phyloP scores from a whole-genome alignment of 140 eudicot genomes.

The Eryngium alpinum region DNA sequence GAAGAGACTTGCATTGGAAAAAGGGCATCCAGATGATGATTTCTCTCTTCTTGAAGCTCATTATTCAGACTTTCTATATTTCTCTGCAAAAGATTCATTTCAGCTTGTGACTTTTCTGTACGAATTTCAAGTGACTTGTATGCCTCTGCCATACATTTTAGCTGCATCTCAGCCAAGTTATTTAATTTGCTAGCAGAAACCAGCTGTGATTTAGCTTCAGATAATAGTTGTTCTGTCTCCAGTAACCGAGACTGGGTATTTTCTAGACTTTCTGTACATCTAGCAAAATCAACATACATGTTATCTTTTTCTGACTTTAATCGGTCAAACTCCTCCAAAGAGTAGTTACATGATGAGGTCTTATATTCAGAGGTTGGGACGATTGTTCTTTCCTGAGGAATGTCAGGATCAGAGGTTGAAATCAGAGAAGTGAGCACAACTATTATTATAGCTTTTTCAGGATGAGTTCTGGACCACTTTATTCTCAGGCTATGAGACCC shows the following conservation, averaged over 20 bases:
- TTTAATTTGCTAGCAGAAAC: conserved; percentile 64
- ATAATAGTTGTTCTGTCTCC: conserved; percentile 64
- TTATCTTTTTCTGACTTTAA: conserved; percentile 69
- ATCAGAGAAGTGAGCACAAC: conserved; percentile 67
- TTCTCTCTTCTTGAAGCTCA: conserved; percentile 72
- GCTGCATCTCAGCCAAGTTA: conserved; percentile 89
- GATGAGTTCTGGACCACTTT: conserved; percentile 36
- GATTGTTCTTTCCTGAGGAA: conserved; percentile 64
- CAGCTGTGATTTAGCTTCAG: conserved; percentile 75
- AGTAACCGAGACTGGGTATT: conserved; percentile 47
- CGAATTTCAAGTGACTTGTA: conserved; percentile 84
- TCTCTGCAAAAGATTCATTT: conserved; percentile 48
- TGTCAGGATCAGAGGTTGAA: conserved; percentile 69
- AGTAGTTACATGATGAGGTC: conserved; percentile 56
- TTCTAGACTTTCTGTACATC: conserved; percentile 62
- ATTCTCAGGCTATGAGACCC: conserved; percentile 82
- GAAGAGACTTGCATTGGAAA: conserved; percentile 61
- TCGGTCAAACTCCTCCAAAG: conserved; percentile 71
- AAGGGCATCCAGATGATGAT: conserved; percentile 52
- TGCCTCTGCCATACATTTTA: conserved; percentile 97
- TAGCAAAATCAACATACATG: conserved; percentile 46
- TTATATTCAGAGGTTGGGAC: conserved; percentile 63
- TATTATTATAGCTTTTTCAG: conserved; percentile 43
- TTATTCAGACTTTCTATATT: conserved; percentile 44
- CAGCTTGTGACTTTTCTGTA: conserved; percentile 60